Conservation (phyloP, 345 rosid genomes). For the Arabidopsis thaliana region DNA sequence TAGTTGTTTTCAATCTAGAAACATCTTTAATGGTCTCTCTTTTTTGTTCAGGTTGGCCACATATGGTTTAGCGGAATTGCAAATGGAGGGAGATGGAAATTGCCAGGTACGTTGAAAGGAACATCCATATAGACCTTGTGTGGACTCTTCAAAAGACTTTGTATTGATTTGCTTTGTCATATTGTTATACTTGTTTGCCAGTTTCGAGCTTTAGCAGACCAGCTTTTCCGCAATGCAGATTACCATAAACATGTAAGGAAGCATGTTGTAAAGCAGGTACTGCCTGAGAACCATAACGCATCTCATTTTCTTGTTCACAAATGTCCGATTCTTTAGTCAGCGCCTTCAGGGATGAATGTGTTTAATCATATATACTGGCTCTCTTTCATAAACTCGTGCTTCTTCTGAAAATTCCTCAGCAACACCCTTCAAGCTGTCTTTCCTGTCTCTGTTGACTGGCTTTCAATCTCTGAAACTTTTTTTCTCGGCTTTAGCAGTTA, state of each 20-base stretch:
- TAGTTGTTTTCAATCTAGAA: not conserved
- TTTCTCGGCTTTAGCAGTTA: not conserved
- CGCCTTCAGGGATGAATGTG: constrained; percentile 8
- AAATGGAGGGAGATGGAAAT: constrained; percentile 95
- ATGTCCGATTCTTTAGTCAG: not conserved
- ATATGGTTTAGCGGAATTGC: constrained; percentile 85
- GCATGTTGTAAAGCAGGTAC: constrained; percentile 87
- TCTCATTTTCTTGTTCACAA: constrained; percentile 26
- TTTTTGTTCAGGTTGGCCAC: constrained; percentile 65
- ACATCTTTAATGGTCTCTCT: constrained; percentile 27
- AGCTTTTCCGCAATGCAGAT: constrained; percentile 78
- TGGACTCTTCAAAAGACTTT: not conserved
- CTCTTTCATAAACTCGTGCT: not conserved
- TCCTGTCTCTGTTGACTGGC: not conserved
- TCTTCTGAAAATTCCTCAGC: not conserved
- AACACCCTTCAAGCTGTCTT: not conserved
- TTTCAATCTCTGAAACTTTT: not conserved
- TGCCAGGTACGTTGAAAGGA: constrained; percentile 67
- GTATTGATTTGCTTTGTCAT: constrained; percentile 14
- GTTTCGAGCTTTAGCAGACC: constrained; percentile 98
- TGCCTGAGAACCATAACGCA: constrained; percentile 15
- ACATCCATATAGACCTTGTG: constrained; percentile 5
- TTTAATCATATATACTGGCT: not conserved
- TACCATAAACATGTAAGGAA: constrained; percentile 84
- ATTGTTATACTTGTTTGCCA: constrained; percentile 39